Base-by-base conservation (phyloP, 1,284 basidiomycete species). In the Ustilago shanxiensis region DNA sequence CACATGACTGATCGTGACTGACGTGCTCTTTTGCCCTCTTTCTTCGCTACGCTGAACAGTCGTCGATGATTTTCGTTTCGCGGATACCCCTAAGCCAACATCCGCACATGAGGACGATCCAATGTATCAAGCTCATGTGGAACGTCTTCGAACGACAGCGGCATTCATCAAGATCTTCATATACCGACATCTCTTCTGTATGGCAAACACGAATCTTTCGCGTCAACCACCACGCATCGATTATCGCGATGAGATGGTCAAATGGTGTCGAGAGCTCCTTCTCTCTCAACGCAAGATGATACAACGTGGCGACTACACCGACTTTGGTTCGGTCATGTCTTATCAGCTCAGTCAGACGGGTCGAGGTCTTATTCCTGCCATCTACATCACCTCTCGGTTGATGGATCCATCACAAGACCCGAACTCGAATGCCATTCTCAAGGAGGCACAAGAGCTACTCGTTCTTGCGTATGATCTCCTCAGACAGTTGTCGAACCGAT, bases 81-180 rank as follows among this genome's bases (percentile, higher is more conserved):
- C 75, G 22, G 75, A 77, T 24, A 70, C 67, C 24, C 75, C 75
- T 0, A 66, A 52, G 14, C 71, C 75, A 11, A 70, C 71, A 5
- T 66, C 75, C 11, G 61, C 71, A 26, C 71, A 73, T 51, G 63
- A 70, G 33, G 75, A 77, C 49, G 75, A 77, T 29, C 44, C 60
- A 1, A 77, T 77, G 75, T 77, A 64, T 41, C 66, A 73, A 20
- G 66, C 71, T 13, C 75, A 77, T 33, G 50, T 70, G 28, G 75
- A 77, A 47, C 58, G 75, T 41, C 66, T 77, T 14, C 62, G 75
- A 11, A 77, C 71, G 13, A 73, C 67, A 14, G 75, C 67, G 4
- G 75, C 75, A 28, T 77, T 77, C 26, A 73, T 77, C 64, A 73
- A 73, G 45, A 73, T 77, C 55, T 77, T 77, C 58, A 77, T 73